Conservation (phyloP, 2,329 filamentous ascomycete genomes). For the Cercospora beticola region DNA sequence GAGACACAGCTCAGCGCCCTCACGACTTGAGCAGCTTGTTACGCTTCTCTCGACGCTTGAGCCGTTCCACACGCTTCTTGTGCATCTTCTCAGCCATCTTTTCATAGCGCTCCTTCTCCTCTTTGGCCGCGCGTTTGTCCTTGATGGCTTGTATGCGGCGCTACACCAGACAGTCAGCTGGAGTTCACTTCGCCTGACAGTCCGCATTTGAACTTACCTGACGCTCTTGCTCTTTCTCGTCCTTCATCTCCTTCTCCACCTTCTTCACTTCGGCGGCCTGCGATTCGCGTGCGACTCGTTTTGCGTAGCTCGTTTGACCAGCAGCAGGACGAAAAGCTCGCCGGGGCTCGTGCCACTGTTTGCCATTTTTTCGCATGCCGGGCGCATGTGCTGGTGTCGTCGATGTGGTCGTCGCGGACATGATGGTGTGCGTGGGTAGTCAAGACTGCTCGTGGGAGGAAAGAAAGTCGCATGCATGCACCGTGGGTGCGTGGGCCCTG, state of each 20-base stretch:
- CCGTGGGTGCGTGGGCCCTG: not conserved
- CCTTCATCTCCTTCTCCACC: slow-evolving; percentile 92
- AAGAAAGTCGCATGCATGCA: not conserved
- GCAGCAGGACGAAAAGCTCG: slow-evolving; percentile 80
- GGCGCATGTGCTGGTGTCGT: slow-evolving; percentile 30
- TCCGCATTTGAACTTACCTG: slow-evolving; percentile 56
- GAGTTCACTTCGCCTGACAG: not conserved
- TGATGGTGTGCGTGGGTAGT: slow-evolving; percentile 16
- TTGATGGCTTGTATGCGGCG: slow-evolving; percentile 75
- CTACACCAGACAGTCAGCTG: slow-evolving; percentile 48
- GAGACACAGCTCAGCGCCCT: slow-evolving; percentile 2
- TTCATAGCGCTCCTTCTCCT: slow-evolving; percentile 88
- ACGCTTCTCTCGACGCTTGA: slow-evolving; percentile 95
- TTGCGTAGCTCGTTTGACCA: slow-evolving; percentile 75
- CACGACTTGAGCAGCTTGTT: slow-evolving; percentile 69
- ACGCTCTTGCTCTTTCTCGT: slow-evolving; percentile 87
- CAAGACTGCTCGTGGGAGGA: not conserved
- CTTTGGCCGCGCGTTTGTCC: slow-evolving; percentile 83
- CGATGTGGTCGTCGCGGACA: slow-evolving; percentile 29
- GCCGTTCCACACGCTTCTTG: slow-evolving; percentile 84
- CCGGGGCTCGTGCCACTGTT: slow-evolving; percentile 87
- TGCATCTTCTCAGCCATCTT: slow-evolving; percentile 98
- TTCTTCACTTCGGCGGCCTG: slow-evolving; percentile 77
- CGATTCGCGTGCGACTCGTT: slow-evolving; percentile 69
- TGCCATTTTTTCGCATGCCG: slow-evolving; percentile 85